Percentiles rank a stretch among this genome's conserved stretches.
phyloP scores from a whole-genome alignment of 1,284 basidiomycete species.

The Inonotus hispidus region DNA sequence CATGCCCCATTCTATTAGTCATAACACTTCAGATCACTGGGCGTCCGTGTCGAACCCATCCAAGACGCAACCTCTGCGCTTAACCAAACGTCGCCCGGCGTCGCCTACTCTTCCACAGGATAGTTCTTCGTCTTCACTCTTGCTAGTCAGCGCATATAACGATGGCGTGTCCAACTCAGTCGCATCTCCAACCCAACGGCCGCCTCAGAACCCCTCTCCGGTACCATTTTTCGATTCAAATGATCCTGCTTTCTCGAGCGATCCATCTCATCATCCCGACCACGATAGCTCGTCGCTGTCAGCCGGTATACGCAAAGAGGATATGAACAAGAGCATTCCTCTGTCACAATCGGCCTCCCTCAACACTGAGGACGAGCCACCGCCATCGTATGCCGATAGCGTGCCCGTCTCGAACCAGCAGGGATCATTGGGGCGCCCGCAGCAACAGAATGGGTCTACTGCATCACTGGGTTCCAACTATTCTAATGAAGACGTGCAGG shows the following conservation, averaged over 20 bases:
- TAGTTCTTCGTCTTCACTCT: background rate
- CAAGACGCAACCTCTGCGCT: background rate
- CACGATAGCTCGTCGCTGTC: conserved; percentile 23
- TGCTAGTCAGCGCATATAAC: background rate
- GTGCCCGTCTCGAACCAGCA: background rate
- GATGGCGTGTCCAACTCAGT: background rate
- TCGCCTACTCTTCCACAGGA: background rate
- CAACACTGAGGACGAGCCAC: conserved; percentile 1
- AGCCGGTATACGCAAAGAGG: background rate
- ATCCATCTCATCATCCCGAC: conserved; percentile 31
- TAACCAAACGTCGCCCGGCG: background rate
- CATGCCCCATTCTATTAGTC: background rate
- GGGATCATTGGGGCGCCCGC: background rate
- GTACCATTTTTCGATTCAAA: conserved; percentile 11
- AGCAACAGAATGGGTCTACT: background rate
- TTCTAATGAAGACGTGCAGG: background rate
- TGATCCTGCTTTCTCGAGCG: conserved; percentile 35
- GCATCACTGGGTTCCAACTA: background rate
- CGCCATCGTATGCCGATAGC: conserved; percentile 11
- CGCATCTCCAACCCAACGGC: background rate
- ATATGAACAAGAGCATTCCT: background rate
- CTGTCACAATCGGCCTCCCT: background rate
- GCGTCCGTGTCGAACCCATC: background rate
- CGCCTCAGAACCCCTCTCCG: background rate
- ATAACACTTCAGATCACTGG: background rate